Conservation (phyloP, 345 rosid species). For the Citrus maxima region DNA sequence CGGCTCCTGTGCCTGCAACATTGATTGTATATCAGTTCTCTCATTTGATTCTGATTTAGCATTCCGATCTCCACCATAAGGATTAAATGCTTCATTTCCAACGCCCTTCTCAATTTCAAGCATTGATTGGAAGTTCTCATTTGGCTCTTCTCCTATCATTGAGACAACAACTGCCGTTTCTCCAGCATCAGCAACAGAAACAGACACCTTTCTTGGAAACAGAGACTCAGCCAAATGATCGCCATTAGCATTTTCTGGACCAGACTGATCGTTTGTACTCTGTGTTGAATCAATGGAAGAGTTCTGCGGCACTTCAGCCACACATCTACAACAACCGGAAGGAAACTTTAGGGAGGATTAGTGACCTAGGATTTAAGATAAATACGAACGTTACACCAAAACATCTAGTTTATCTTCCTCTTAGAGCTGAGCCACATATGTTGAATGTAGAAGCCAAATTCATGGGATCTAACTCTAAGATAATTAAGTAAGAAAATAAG, state of each 20-base stretch:
- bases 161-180: constrained; percentile 95
- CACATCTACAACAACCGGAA: constrained; percentile 53
- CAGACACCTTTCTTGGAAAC: constrained; percentile 64
- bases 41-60: constrained; percentile 25
- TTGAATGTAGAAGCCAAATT: not conserved
- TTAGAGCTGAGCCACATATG: not conserved
- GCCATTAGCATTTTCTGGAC: constrained; percentile 37
- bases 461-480: not conserved
- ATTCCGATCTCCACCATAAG: constrained; percentile 29
- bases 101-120: constrained; percentile 33
- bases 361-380: not conserved
- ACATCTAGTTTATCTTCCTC: not conserved
- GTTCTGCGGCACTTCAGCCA: constrained; percentile 42
- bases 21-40: constrained; percentile 33
- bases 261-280: constrained; percentile 31
- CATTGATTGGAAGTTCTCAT: constrained; percentile 27
- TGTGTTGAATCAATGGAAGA: constrained; percentile 37
- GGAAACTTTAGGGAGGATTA: constrained; percentile 8
- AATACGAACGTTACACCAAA: not conserved
- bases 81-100: constrained; percentile 23
- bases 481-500: not conserved
- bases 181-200: constrained; percentile 87
- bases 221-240: constrained; percentile 47
- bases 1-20: constrained; percentile 30
- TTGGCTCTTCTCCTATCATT: constrained; percentile 53